Evolutionary conservation across 2,329 filamentous ascomycete species (phyloP), one percentile per base, ranked within the genome.

Genomic region (Botrytis deweyae): DNA sequence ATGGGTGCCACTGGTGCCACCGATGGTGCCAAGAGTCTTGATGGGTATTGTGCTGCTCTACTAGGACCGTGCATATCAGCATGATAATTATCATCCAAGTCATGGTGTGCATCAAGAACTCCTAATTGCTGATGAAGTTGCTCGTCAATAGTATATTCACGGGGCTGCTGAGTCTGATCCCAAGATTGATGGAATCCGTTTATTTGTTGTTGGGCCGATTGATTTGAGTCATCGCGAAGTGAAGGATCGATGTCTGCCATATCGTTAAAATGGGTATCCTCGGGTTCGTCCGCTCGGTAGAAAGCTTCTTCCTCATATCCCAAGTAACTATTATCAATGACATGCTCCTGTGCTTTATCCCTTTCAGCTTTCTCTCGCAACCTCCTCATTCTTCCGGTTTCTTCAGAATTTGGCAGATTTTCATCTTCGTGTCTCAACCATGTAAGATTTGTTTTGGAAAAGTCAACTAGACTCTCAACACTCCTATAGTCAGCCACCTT

Each of bases 401-500:
- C 85, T 62, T 84, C 79, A 3, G 83, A 82, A 76, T 83, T 81
- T 46, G 68, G 55, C 16, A 44, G 44, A 74, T 88, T 84, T 73
- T 86, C 84, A n/a, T 83, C 84, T 42, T 84, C 85, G 72, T 89
- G 89, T 70, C 88, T 88, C 66, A 98, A 84, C 94, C 94, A 98
- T 61, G 88, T 88, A 40, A 97, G 85, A 81, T 99, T 99, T 71
- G 97, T 95, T 59, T 93, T 87, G 40, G 93, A 90, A 82, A 98
- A 98, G 81, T 98, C 94, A 14, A 98, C 94, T 36, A 98, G 87
- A 38, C 90, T 91, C 82, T 98, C 95, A 9, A 97, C 90, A 79
- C 95, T 98, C 75, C 96, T 90, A 70, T 93, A 92, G 82, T 99
- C 96, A 3, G 96, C 95, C 67, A 98, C 91, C 49, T 92, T 92